Evolutionary conservation across 305 asterid genomes (phyloP), one percentile per base, ranked within the genome.

Genomic region (Solanum aculeatissimum): DNA sequence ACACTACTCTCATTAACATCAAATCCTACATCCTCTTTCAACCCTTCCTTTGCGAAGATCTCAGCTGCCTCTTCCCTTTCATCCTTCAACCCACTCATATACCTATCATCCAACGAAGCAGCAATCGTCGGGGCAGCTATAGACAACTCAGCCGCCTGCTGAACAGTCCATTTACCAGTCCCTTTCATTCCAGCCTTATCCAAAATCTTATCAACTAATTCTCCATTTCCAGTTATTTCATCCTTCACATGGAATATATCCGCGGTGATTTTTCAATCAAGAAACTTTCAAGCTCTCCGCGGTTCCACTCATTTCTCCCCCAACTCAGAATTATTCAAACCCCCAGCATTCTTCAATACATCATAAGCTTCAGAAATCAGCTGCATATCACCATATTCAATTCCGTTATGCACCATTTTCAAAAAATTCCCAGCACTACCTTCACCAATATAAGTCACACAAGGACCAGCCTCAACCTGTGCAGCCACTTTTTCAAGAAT

Each of bases 101-200:
- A 95, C 87, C 98, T 84, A 72, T 90, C 23, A 74, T 95, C 98
- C 49, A 95, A 85, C 0, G 98, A 94, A 14, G 98, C 98, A 0
- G 97, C 97, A 57, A 94, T 95, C 0, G 98, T 95, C 0, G 98
- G 98, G 19, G 98, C 98, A 0, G 98, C 98, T 68, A 95, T 91
- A 1, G 97, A 92, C 5, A 95, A 89, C 91, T 95, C 98, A 0
- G 98, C 98, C 0, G 98, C 98, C 86, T 95, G 97, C 93, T 95
- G 98, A 80, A 95, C 98, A 0, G 98, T 94, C 98, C 98, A 95
- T 85, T 95, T 95, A 4, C 98, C 98, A 0, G 98, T 95, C 14
- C 98, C 98, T 77, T 95, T 95, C 98, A 94, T 95, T 83, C 98
- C 98, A 0, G 98, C 94, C 85, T 94, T 95, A 81, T 95, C 98